Base-by-base conservation (phyloP, 805 yeast genomes). In the Candida palmyrensis region DNA sequence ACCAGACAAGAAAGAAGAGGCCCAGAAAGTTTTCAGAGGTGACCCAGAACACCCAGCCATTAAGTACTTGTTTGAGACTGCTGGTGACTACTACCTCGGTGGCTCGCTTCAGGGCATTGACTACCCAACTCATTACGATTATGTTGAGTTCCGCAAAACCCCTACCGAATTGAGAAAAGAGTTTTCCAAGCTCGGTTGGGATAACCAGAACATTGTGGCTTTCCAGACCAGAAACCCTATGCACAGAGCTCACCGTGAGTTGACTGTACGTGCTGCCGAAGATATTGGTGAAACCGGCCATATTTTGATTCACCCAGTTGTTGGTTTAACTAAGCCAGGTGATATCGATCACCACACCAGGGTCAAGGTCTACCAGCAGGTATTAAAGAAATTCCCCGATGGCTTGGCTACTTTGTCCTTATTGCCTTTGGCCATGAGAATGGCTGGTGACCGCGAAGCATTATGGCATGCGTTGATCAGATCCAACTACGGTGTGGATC, bases 401-500 rank as follows among this genome's bases (percentile, higher is more conserved):
- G 96, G 96, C 35, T 82, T 89, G 76, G 97, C 97, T 11, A 78
- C 84, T 44, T 68, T 89, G 41, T 81, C 96, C 6, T 67, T 89
- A 43, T 71, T 89, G 48, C 97, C 97, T 9, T 71, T 89, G 53
- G 97, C 97, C 25, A 89, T 89, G 97, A 81, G 97, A 73, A 89
- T 89, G 97, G 97, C 92, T 36, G 97, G 97, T 60, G 97, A 90
- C 60, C 79, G 95, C 59, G 97, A 89, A 66, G 97, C 97, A 15
- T 84, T 89, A 28, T 90, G 97, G 97, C 97, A 89, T 57, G 96
- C 97, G 12, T 82, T 90, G 51, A 89, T 89, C 57, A 83, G 97
- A 65, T 86, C 87, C 71, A 89, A 89, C 67, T 88, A 81, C 56
- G 97, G 97, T 55, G 96, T 95, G 36, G 83, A 96, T 33, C 97